Base-by-base conservation (phyloP, 2,329 filamentous ascomycete genomes). In the Nothomitra cinnamomea region DNA sequence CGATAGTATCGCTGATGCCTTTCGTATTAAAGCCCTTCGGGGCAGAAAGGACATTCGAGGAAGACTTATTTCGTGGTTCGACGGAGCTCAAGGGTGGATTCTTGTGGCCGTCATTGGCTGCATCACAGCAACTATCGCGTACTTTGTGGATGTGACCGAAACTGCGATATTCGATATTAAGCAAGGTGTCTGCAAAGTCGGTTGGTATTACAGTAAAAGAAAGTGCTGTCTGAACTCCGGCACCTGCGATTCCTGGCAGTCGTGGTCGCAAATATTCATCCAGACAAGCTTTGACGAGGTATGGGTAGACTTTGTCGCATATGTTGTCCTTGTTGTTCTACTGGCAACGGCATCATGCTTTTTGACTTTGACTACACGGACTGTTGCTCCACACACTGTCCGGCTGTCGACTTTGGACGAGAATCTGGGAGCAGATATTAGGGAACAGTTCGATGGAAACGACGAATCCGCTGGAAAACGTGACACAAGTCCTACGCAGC, bases 1-100 rank as follows among this genome's bases (percentile, higher is more conserved):
- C 65, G 92, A 98, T 67, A 89, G 85, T 65, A 95, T 98, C 60
- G 87, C 88, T 62, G 92, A 96, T 68, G 87, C 89, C 8, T 87
- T 88, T 61, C 85, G 92, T 24, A 80, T 94, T 51, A 92, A 94
- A 65, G 82, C 82, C 53, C 74, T 98, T 40, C 43, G 87, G 51
- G 82, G 77, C 61, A 77, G 88, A 50, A 94, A 84, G 65, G 92
- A 90, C 68, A 76, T 95, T 56, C 82, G 83, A 64, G 90, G 90
- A n/a, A 81, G 85, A 49, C 60, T 94, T 13, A 71, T 79, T 47
- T 77, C 86, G 1, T 76, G 85, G 62, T 85, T 92, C 56, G 92
- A 98, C 63, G 85, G 86, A 51, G 82, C 84, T 2, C 89, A 96
- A 67, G 92, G 90, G 47, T 98, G 92, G 92, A 80, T 96, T 54